Evolutionary conservation across 257 asterid species (phyloP), one percentile per base, ranked within the genome.

Genomic region (Solanum verrucosum): DNA sequence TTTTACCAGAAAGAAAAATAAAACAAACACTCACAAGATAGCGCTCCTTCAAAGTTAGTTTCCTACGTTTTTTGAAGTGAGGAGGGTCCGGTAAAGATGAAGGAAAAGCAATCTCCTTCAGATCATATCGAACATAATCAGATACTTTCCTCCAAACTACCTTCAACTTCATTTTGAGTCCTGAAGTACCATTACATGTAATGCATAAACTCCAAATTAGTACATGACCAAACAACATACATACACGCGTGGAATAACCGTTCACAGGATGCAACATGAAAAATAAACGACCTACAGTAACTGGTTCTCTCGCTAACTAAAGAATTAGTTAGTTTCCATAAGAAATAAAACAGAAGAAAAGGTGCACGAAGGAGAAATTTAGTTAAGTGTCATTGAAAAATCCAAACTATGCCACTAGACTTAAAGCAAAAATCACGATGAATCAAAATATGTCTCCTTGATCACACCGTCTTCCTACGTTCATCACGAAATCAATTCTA

Each of bases 21-120:
- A 59, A 87, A 0, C 34, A 84, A 86, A 82, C 52, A 93, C 96
- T 90, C 87, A 96, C 99, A 27, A 94, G 94, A 89, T 78, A 96
- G 9, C 95, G 93, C 85, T 95, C 98, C 86, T 95, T 93, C 98
- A 95, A 91, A 16, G 95, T 88, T 71, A 96, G 92, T 88, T 94
- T 88, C 21, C 91, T 87, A 35, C 93, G 95, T 91, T 87, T 93
- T 90, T 93, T 94, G 87, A 92, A 31, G 91, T 94, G 95, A 46
- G 98, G 99, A 23, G 98, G 99, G 88, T 97, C 94, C 29, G 99
- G 99, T 90, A 96, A 90, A 83, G 99, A 96, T 18, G 98, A 96
- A 73, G 99, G 99, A 84, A 91, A 94, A 73, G 94, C 98, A 84
- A 96, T 96, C 89, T 97, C 99, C 91, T 93, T 97, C 73, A 97